Conservation (phyloP, 1,139 yeast genomes). For the Yamadazyma triangularis region DNA sequence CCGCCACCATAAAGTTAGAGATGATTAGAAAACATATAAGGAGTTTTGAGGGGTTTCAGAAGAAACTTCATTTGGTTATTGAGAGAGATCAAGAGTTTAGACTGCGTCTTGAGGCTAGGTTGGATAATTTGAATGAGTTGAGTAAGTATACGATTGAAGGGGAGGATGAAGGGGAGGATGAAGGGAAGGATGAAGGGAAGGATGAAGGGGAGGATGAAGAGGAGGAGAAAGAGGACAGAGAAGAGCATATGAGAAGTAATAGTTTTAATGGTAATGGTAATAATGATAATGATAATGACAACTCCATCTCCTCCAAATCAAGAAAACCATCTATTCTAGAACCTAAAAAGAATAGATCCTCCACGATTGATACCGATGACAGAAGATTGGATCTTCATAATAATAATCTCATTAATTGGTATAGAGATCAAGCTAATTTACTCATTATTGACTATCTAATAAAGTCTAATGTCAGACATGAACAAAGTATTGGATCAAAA, state of each 20-base stretch:
- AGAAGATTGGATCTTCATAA: slow-evolving; percentile 33
- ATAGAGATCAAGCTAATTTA: slow-evolving; percentile 56
- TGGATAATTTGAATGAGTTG: slow-evolving; percentile 37
- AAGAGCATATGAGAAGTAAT: slow-evolving; percentile 7
- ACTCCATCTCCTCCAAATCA: no score
- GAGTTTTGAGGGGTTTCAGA: slow-evolving; percentile 44
- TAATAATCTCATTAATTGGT: slow-evolving; percentile 49
- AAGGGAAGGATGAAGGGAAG: slow-evolving; percentile 5
- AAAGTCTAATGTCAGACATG: slow-evolving; percentile 34
- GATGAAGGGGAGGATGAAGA: slow-evolving; percentile 7
- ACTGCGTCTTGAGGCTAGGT: slow-evolving; percentile 41
- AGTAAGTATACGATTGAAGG: slow-evolving; percentile 13
- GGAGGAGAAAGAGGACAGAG: slow-evolving; percentile 4
- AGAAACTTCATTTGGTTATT: slow-evolving; percentile 35
- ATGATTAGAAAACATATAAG: slow-evolving; percentile 36
- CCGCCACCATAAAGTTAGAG: slow-evolving; percentile 23
- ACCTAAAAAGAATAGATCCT: neutral
- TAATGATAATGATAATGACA: neutral
- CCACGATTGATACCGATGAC: slow-evolving; percentile 9
- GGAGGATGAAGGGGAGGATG: slow-evolving; percentile 2
- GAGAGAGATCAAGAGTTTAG: slow-evolving; percentile 49
- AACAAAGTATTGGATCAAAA: slow-evolving; percentile 37
- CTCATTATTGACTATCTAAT: slow-evolving; percentile 56
- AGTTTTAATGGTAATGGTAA: slow-evolving; percentile 1
- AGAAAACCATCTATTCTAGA: neutral